Conservation (phyloP, 2,329 filamentous ascomycete genomes). For the Paramyrothecium sp. region DNA sequence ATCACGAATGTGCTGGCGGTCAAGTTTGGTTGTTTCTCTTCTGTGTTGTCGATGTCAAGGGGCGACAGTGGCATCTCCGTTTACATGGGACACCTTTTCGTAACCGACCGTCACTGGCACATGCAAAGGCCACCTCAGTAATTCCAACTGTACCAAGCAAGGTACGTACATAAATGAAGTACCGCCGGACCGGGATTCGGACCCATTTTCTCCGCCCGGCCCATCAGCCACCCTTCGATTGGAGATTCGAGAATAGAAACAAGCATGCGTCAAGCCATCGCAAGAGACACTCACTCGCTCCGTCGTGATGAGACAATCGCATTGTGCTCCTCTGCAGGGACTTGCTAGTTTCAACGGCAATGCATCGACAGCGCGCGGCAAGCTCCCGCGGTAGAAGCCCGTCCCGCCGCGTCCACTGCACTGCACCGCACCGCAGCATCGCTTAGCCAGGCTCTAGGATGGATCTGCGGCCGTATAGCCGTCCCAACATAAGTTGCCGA, state of each 20-base stretch:
- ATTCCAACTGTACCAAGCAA: background rate
- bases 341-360: background rate
- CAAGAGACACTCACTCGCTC: too few species aligned
- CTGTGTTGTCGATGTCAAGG: too few species aligned
- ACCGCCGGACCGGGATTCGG: background rate
- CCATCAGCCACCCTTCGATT: too few species aligned
- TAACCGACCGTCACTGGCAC: background rate
- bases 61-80: too few species aligned
- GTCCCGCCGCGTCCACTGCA: too few species aligned
- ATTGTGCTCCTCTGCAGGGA: too few species aligned
- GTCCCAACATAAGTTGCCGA: background rate
- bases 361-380: background rate
- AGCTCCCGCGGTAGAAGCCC: too few species aligned
- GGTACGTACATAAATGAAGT: background rate
- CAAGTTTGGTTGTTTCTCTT: too few species aligned
- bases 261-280: background rate
- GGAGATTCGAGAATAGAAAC: too few species aligned
- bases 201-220: background rate
- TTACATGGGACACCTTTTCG: background rate
- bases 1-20: too few species aligned
- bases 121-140: background rate
- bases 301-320: too few species aligned
- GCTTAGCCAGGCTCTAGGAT: background rate
- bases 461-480: background rate
- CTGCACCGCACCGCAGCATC: too few species aligned